phyloP scores from a whole-genome alignment of 371 early-diverging fungal genomes.

The Rhizopus sp. region DNA sequence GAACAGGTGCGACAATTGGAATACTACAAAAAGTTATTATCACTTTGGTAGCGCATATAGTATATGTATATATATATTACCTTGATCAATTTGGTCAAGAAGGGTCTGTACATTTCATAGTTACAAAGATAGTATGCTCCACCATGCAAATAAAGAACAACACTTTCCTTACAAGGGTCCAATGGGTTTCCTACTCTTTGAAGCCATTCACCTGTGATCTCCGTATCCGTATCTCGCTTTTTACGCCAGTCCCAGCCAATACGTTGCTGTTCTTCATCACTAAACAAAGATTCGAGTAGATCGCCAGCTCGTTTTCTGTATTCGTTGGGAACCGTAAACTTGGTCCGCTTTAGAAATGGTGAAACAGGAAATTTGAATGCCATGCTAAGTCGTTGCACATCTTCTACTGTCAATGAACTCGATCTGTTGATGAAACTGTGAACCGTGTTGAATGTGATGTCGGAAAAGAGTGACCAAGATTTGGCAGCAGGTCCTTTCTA shows the following conservation, averaged over 20 bases:
- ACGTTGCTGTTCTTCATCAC: constrained; percentile 19
- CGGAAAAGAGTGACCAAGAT: constrained; percentile 44
- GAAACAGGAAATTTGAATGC: constrained; percentile 34
- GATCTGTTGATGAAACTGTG: constrained; percentile 33
- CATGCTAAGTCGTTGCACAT: constrained; percentile 34
- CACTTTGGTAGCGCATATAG: neutral
- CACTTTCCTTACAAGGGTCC: constrained; percentile 25
- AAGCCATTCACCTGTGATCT: constrained; percentile 46
- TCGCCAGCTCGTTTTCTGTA: constrained; percentile 36
- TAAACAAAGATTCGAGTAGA: constrained; percentile 20
- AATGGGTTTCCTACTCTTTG: constrained; percentile 19
- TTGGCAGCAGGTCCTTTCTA: constrained; percentile 43
- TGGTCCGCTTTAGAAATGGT: constrained; percentile 16
- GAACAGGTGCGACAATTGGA: constrained; percentile 42
- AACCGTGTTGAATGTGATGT: constrained; percentile 36
- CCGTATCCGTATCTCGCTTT: constrained; percentile 21
- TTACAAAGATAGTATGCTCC: constrained; percentile 67
- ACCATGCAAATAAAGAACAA: constrained; percentile 67
- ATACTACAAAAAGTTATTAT: constrained; percentile 12
- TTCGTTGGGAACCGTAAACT: constrained; percentile 26
- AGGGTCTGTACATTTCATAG: constrained; percentile 47
- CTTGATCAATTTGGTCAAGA: constrained; percentile 43
- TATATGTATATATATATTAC: constrained; percentile 30
- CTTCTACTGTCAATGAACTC: constrained; percentile 37
- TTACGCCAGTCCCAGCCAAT: constrained; percentile 49